Conservation (phyloP, 345 rosid species). For the Gossypium anomalum region DNA sequence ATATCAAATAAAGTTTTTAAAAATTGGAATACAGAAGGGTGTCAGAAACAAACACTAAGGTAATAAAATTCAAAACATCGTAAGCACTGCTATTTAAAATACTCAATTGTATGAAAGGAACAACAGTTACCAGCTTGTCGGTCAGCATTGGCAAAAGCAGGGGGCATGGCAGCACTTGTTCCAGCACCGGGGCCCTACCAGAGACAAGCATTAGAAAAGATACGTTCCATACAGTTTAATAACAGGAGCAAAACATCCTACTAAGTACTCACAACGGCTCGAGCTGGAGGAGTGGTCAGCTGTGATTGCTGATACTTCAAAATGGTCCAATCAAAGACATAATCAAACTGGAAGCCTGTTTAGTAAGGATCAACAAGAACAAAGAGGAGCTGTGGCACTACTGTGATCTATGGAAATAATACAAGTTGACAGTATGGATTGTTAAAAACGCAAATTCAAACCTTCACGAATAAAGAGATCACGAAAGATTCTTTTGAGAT, state of each 20-base stretch:
- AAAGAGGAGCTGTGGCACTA: background rate
- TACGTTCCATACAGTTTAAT: slow-evolving; percentile 4
- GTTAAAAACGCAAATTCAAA: background rate
- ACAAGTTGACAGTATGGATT: background rate
- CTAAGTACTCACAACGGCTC: slow-evolving; percentile 33
- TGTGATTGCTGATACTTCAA: slow-evolving; percentile 96
- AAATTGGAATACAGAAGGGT: background rate
- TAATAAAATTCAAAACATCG: background rate
- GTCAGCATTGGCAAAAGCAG: slow-evolving; percentile 41
- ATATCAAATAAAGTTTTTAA: background rate
- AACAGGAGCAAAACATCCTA: slow-evolving; percentile 4
- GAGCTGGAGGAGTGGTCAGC: slow-evolving; percentile 71
- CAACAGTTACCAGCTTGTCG: slow-evolving; percentile 54
- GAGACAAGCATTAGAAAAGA: slow-evolving; percentile 17
- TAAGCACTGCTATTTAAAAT: background rate
- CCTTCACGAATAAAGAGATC: slow-evolving; percentile 6
- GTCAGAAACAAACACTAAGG: background rate
- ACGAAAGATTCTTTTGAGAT: background rate
- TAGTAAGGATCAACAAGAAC: slow-evolving; percentile 22
- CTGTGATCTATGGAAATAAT: background rate
- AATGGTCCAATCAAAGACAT: slow-evolving; percentile 98
- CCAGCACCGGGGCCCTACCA: slow-evolving; percentile 65
- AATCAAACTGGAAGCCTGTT: slow-evolving; percentile 92
- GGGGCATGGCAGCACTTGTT: slow-evolving; percentile 62
- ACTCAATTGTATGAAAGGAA: slow-evolving; percentile 9